phyloP scores from a whole-genome alignment of 495 filamentous ascomycete genomes.

The Chaetomium tenue region DNA sequence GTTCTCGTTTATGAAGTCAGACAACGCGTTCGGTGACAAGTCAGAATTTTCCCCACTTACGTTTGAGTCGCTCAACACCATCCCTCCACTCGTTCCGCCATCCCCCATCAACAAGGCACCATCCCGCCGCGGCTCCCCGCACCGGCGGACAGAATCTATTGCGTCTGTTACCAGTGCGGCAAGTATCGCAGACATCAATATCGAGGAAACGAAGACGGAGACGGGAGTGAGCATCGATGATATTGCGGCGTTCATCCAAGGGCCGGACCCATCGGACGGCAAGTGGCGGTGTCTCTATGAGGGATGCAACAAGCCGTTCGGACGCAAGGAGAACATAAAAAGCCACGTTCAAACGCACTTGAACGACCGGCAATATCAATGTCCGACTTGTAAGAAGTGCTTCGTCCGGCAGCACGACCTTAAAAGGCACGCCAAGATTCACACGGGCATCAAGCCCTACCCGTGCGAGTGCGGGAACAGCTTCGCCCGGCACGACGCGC shows the following conservation, averaged over 20 bases:
- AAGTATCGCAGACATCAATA: slow-evolving; percentile 56
- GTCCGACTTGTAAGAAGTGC: slow-evolving; percentile 83
- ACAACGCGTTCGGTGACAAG: slow-evolving; percentile 37
- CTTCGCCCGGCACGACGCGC: slow-evolving; percentile 89
- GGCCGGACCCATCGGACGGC: slow-evolving; percentile 67
- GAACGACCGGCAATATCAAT: slow-evolving; percentile 89
- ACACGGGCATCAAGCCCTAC: slow-evolving; percentile 89
- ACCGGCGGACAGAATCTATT: slow-evolving; percentile 51
- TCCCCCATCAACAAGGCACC: slow-evolving; percentile 17
- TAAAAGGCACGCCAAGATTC: slow-evolving; percentile 95
- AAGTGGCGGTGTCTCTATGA: slow-evolving; percentile 86
- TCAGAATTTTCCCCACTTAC: slow-evolving; percentile 34
- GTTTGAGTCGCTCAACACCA: slow-evolving; percentile 25
- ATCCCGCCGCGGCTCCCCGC: slow-evolving; percentile 39
- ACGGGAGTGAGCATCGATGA: slow-evolving; percentile 87
- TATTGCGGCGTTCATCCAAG: slow-evolving; percentile 78
- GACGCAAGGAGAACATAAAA: slow-evolving; percentile 94
- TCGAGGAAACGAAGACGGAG: slow-evolving; percentile 54
- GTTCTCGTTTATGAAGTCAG: slow-evolving; percentile 27
- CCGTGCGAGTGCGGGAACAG: slow-evolving; percentile 85
- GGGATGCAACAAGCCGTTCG: slow-evolving; percentile 79
- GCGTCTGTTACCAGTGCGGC: slow-evolving; percentile 51
- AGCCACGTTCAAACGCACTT: slow-evolving; percentile 97
- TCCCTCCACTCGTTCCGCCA: slow-evolving; percentile 9
- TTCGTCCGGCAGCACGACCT: slow-evolving; percentile 97